These are phyloP conservation scores for Sphagnurus paluster DNA, from an alignment of 1,284 basidiomycete genomes.

Conservation along the genomic window DNA sequence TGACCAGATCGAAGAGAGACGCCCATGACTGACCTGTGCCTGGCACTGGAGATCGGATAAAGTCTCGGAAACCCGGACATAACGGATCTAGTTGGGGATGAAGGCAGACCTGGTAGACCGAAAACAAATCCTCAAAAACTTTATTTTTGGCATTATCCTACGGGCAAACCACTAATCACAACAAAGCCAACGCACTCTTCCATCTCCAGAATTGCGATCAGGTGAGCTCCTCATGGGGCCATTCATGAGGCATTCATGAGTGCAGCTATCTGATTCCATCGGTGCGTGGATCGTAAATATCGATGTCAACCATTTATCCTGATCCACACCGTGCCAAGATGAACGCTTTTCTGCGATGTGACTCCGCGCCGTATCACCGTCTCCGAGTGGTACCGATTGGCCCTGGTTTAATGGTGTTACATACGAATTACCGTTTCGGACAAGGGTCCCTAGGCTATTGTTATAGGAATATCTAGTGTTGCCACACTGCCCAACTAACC, in stretches of 20 bases:
- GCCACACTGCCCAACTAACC: constrained; percentile 15
- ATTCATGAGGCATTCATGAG: constrained; percentile 10
- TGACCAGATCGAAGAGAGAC: background rate
- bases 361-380: constrained; percentile 15
- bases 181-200: background rate
- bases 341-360: constrained; percentile 9
- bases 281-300: constrained; percentile 1
- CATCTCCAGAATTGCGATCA: constrained; percentile 10
- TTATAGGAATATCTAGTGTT: constrained; percentile 17
- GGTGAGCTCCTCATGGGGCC: constrained; percentile 13
- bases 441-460: constrained; percentile 7
- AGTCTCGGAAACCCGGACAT: constrained; percentile 9
- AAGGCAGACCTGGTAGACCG: constrained; percentile 6
- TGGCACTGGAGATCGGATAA: background rate
- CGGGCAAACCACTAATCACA: constrained; percentile 2
- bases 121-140: constrained; percentile 14
- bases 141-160: constrained; percentile 12
- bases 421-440: constrained; percentile 14
- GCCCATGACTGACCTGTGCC: background rate
- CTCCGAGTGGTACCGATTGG: no score
- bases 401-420: constrained; percentile 15
- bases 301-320: constrained; percentile 6
- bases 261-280: background rate
- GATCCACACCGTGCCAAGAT: constrained; percentile 8
- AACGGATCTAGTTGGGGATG: constrained; percentile 10